phyloP scores from a whole-genome alignment of 768 basidiomycete species.

The Mycena capillaripes region DNA sequence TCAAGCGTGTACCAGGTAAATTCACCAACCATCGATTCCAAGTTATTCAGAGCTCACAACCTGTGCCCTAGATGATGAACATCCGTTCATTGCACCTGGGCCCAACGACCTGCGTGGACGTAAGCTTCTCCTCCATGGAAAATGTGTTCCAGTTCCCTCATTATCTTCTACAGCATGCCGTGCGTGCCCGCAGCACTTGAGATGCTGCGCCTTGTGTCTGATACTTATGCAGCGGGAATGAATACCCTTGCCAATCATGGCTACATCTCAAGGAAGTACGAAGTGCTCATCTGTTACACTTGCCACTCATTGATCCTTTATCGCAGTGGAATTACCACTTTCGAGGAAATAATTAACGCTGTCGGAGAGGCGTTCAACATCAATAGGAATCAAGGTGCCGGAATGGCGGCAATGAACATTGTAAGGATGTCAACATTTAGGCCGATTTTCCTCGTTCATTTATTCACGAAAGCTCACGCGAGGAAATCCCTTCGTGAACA shows the following conservation, averaged over 20 bases:
- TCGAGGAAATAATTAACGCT: conserved; percentile 6
- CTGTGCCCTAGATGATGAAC: conserved; percentile 10
- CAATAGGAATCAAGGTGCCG: neutral
- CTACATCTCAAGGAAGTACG: conserved; percentile 17
- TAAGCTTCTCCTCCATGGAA: conserved; percentile 12
- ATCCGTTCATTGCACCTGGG: conserved; percentile 21
- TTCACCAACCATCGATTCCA: conserved; percentile 6
- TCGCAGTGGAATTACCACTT: conserved; percentile 8
- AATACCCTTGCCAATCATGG: conserved; percentile 18
- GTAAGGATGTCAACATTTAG: conserved; percentile 12
- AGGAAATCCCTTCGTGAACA: neutral
- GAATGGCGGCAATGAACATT: conserved; percentile 4
- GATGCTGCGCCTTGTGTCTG: neutral
- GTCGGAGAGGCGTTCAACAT: conserved; percentile 10
- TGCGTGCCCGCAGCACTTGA: conserved; percentile 6
- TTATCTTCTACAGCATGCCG: conserved; percentile 21
- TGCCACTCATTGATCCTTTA: neutral
- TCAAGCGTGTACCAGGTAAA: conserved; percentile 16
- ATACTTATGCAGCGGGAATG: conserved; percentile 19
- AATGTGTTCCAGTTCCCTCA: conserved; percentile 7
- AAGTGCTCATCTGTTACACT: neutral
- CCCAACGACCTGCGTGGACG: conserved; percentile 22
- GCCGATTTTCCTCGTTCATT: neutral
- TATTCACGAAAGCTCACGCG: conserved; percentile 2
- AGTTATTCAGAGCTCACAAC: conserved; percentile 5